A percentile compares a stretch with the other conserved stretches of the same genome.
Conservation (phyloP, 192 early-diverging fungal genomes). For the Podila epicladia region DNA sequence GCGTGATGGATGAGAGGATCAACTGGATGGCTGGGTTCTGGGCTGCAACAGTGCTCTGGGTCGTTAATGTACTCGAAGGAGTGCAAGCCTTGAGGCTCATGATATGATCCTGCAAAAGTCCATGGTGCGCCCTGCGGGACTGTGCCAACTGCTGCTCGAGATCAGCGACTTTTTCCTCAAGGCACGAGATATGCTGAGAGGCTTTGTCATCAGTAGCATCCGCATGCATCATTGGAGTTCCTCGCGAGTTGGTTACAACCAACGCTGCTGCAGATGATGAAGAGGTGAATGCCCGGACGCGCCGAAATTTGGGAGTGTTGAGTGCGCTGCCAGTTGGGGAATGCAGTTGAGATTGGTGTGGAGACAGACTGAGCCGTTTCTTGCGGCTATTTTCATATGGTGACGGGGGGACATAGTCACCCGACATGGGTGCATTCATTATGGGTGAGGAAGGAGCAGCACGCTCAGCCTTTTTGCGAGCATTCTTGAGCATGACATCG, state of each 20-base stretch:
- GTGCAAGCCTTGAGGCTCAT: conserved; percentile 2
- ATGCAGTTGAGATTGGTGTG: neutral
- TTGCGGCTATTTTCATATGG: neutral
- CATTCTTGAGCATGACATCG: conserved; percentile 24
- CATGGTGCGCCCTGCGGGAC: conserved; percentile 23
- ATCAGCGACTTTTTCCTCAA: conserved; percentile 5
- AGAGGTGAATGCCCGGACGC: neutral
- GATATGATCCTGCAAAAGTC: conserved; percentile 25
- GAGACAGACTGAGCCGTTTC: neutral
- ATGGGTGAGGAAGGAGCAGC: neutral
- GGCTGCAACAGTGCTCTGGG: neutral
- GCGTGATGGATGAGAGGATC: conserved; percentile 8
- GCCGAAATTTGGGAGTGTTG: neutral
- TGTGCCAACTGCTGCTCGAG: conserved; percentile 22
- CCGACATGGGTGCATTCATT: neutral
- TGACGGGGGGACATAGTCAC: neutral
- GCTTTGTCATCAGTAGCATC: neutral
- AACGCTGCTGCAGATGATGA: neutral
- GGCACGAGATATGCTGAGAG: neutral
- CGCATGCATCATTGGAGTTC: neutral
- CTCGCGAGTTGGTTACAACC: neutral
- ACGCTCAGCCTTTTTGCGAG: conserved; percentile 4
- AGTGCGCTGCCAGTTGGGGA: neutral
- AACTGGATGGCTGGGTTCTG: conserved; percentile 8
- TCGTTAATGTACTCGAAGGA: neutral